phyloP scores from a whole-genome alignment of 257 asterid genomes.

The Cinchona pubescens region DNA sequence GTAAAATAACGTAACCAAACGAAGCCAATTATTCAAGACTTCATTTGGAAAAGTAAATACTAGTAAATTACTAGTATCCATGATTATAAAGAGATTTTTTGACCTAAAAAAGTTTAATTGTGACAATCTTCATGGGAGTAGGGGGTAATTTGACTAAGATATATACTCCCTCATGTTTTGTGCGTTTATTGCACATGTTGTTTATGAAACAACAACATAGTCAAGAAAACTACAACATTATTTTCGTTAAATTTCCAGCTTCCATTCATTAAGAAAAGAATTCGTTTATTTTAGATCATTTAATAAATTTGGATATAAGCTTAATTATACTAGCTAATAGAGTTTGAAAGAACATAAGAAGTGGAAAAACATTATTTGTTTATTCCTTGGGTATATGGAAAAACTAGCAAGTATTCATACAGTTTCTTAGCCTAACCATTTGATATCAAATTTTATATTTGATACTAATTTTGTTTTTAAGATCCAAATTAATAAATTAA shows the following conservation, averaged over 20 bases:
- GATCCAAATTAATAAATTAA: too few species aligned
- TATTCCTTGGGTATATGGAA: not conserved
- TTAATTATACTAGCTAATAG: not conserved
- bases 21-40: too few species aligned
- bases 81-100: too few species aligned
- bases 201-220: not conserved
- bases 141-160: not conserved
- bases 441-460: too few species aligned
- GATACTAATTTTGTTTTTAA: too few species aligned
- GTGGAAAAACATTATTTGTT: not conserved
- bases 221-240: not conserved
- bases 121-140: not conserved
- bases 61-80: too few species aligned
- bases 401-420: too few species aligned
- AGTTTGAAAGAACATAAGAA: not conserved
- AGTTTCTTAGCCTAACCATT: too few species aligned
- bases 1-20: too few species aligned
- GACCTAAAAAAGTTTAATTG: not conserved
- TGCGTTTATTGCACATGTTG: not conserved
- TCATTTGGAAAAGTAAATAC: too few species aligned
- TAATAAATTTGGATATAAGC: not conserved
- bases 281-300: slow-evolving; percentile 1
- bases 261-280: not conserved
- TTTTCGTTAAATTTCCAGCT: not conserved
- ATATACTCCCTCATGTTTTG: not conserved